Conservation (phyloP, 495 filamentous ascomycete species). For the Xylaria venustula region DNA sequence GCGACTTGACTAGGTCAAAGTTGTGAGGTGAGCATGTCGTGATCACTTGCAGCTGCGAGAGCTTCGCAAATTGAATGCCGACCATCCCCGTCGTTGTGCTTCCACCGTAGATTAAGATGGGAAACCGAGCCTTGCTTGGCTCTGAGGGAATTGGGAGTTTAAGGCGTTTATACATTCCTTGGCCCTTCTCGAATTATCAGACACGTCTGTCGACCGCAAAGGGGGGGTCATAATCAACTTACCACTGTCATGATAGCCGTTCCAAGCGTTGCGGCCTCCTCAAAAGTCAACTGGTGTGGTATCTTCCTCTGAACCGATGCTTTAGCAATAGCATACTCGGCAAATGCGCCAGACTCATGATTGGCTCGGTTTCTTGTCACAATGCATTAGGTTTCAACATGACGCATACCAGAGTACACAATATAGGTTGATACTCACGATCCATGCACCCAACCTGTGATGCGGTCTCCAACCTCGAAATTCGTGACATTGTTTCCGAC, state of each 20-base stretch:
- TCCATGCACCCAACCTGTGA: slow-evolving; percentile 38
- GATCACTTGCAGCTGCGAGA: slow-evolving; percentile 44
- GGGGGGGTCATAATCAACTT: too few species aligned
- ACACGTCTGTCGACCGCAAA: too few species aligned
- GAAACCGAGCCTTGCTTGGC: slow-evolving; percentile 18
- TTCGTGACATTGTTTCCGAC: slow-evolving; percentile 32
- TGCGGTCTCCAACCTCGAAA: slow-evolving; percentile 34
- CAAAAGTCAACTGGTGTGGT: slow-evolving; percentile 37
- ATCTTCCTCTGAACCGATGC: slow-evolving; percentile 27
- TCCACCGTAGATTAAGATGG: slow-evolving; percentile 51
- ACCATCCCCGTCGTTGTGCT: slow-evolving; percentile 48
- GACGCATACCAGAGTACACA: neutral
- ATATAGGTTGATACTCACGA: slow-evolving; percentile 18
- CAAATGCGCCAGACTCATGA: slow-evolving; percentile 36
- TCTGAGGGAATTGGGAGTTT: slow-evolving; percentile 31
- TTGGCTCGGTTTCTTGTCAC: slow-evolving; percentile 12
- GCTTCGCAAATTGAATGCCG: slow-evolving; percentile 46
- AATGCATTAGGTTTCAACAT: neutral
- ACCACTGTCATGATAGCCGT: slow-evolving; percentile 46
- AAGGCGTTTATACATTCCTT: slow-evolving; percentile 43
- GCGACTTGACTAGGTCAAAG: slow-evolving; percentile 34
- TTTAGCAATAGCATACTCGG: slow-evolving; percentile 33
- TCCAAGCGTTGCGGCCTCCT: slow-evolving; percentile 47
- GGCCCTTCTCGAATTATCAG: slow-evolving; percentile 30
- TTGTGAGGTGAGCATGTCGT: slow-evolving; percentile 43